A percentile compares a stretch with the other conserved stretches of the same genome.
Evolutionary conservation across 257 asterid species (phyloP).

Genomic region (Echites panduratus): DNA sequence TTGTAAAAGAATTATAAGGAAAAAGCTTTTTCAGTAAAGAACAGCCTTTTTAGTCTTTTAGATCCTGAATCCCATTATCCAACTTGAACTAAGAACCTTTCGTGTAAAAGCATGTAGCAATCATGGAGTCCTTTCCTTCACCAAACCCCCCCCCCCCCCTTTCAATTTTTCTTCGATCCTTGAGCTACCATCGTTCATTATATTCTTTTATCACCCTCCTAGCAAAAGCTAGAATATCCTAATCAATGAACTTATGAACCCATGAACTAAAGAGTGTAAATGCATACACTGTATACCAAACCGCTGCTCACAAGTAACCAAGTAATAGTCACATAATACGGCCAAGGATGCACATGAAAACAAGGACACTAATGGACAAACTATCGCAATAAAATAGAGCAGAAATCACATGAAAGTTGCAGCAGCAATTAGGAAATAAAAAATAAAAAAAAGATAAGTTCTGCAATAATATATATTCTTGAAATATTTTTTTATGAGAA

Average conservation of each 20-base stretch:
- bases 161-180: conserved; percentile 25
- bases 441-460: not conserved
- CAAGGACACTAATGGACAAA: conserved; percentile 29
- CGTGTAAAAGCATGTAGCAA: conserved; percentile 44
- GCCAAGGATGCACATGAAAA: conserved; percentile 14
- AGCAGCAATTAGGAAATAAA: not conserved
- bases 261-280: not conserved
- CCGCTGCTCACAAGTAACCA: not conserved
- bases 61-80: conserved; percentile 36
- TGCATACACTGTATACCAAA: not conserved
- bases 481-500: not conserved
- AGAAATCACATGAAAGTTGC: conserved; percentile 12
- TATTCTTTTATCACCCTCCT: not conserved
- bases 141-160: conserved; percentile 7
- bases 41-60: conserved; percentile 22
- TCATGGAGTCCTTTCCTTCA: conserved; percentile 39
- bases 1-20: conserved; percentile 9
- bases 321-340: conserved; percentile 1
- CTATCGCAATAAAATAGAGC: conserved; percentile 7
- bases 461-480: not conserved
- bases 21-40: conserved; percentile 7
- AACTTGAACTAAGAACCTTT: conserved; percentile 29
- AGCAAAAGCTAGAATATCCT: not conserved
- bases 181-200: conserved; percentile 17
- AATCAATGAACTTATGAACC: not conserved